Evolutionary conservation across 1,284 basidiomycete genomes (phyloP).

Genomic region (Sporisorium exsertum): DNA sequence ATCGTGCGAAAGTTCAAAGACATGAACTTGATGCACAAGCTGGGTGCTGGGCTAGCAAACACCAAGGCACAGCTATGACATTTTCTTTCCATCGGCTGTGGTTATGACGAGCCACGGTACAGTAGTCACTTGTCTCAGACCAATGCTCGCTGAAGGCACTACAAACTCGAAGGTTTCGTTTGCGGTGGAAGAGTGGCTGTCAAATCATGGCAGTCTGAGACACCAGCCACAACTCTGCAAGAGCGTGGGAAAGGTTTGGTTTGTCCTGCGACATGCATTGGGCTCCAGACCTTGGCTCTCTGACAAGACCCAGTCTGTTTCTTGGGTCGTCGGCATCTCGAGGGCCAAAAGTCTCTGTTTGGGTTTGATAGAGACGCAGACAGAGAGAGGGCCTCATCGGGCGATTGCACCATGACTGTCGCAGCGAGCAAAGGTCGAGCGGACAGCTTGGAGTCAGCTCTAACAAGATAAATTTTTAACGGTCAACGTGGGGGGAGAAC

Average conservation of each 20-base stretch:
- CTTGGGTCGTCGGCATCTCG: too few species aligned
- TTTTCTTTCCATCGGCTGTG: too few species aligned
- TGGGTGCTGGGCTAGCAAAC: neutral
- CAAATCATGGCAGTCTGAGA: neutral
- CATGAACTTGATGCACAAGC: neutral
- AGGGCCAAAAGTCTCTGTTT: too few species aligned
- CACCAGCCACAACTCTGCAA: neutral
- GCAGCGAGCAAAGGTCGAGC: too few species aligned
- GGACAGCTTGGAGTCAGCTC: too few species aligned
- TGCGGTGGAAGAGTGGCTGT: neutral
- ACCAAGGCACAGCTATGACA: neutral
- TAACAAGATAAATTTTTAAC: too few species aligned
- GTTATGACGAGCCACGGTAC: too few species aligned
- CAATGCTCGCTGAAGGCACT: neutral
- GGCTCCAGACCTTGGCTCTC: conserved; percentile 1
- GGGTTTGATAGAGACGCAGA: too few species aligned
- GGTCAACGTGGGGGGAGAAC: too few species aligned
- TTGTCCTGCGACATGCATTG: neutral
- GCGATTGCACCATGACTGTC: too few species aligned
- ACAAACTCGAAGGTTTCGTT: neutral
- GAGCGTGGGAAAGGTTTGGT: neutral
- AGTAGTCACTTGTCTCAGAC: neutral
- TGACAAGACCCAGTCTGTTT: neutral
- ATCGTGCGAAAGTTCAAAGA: conserved; percentile 8
- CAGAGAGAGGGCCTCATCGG: too few species aligned